These are phyloP conservation scores for Marchantia paleacea DNA, from an alignment of 225 moss, liverwort and hornwort species.

Conservation along the genomic window DNA sequence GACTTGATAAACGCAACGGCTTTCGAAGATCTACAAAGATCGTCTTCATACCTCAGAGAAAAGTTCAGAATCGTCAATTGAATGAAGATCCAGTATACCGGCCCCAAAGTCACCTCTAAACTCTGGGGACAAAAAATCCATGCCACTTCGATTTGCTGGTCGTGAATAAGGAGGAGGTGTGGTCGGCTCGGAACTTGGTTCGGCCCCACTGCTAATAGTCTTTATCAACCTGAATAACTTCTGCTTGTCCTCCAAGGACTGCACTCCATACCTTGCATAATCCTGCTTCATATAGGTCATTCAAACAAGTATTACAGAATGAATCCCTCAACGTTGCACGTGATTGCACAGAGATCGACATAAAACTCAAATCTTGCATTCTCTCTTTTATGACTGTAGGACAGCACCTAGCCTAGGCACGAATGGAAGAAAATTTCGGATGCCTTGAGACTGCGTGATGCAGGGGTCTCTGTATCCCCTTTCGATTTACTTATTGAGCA, in stretches of 20 bases:
- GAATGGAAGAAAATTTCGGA: neutral
- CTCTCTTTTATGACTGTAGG: too few relatives aligned
- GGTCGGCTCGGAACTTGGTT: conserved; percentile 70
- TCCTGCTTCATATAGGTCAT: conserved; percentile 67
- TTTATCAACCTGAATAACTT: conserved; percentile 94
- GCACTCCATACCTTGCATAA: conserved; percentile 94
- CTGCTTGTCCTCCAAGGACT: conserved; percentile 93
- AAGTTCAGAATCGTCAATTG: conserved; percentile 95
- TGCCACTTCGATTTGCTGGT: conserved; percentile 74
- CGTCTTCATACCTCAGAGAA: conserved; percentile 79
- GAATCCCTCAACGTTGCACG: neutral
- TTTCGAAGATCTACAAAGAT: neutral
- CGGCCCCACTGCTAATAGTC: conserved; percentile 77
- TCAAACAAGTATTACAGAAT: neutral
- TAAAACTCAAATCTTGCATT: neutral
- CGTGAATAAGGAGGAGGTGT: conserved; percentile 73
- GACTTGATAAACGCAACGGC: too few relatives aligned
- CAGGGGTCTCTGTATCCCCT: neutral
- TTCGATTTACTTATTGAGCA: neutral
- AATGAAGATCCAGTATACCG: conserved; percentile 95
- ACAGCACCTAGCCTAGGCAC: neutral
- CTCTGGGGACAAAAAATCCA: conserved; percentile 98
- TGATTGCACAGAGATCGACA: neutral
- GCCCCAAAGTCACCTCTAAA: conserved; percentile 94
- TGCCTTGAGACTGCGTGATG: neutral